Evolutionary conservation across 257 asterid species (phyloP).

Genomic region (Paraleonurus japonicus): DNA sequence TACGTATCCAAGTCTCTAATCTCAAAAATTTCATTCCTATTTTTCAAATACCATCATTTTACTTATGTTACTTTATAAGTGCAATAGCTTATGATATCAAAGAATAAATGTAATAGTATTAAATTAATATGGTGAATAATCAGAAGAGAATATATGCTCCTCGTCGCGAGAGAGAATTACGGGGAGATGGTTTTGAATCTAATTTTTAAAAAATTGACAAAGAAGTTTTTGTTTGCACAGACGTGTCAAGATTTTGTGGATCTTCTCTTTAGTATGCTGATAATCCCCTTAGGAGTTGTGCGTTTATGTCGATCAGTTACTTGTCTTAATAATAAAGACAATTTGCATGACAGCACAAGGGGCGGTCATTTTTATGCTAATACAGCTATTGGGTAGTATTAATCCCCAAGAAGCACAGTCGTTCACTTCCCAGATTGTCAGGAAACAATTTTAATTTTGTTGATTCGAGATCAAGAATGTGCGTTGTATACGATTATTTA

Average conservation of each 20-base stretch:
- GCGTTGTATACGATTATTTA: conserved; percentile 20
- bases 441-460: not conserved
- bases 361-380: no score
- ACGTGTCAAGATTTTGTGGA: not conserved
- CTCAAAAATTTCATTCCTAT: no score
- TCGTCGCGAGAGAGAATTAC: no score
- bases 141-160: no score
- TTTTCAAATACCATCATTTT: no score
- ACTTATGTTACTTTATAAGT: no score
- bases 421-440: not conserved
- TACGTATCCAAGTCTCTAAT: no score
- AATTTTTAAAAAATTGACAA: conserved; percentile 2
- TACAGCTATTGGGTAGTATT: not conserved
- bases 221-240: conserved; percentile 19
- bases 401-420: not conserved
- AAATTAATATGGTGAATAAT: no score
- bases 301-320: not conserved
- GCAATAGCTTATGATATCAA: no score
- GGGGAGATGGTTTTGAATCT: not conserved
- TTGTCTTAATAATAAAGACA: not conserved
- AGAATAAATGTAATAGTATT: no score
- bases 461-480: conserved; percentile 1
- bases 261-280: conserved; percentile 10
- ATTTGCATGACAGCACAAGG: conserved; percentile 1
- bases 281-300: conserved; percentile 8